Base-by-base conservation (phyloP, 164 flowering plant species). In the Berberis vulgaris region DNA sequence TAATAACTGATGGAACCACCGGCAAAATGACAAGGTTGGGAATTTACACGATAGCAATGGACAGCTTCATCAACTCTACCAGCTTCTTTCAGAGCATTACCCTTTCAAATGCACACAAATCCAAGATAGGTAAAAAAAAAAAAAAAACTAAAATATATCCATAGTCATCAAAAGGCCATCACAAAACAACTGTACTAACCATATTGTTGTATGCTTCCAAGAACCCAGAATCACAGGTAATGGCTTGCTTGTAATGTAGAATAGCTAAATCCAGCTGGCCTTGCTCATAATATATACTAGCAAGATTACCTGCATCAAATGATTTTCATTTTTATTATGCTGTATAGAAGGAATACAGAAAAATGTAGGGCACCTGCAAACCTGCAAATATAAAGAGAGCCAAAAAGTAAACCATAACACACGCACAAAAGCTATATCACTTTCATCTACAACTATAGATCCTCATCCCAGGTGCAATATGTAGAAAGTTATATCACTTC, bases 11-110 rank as follows among this genome's bases (percentile, higher is more conserved):
- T n/a, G 10, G 43, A 52, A 10, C 10, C 10, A 52, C 5, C 54
- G 3, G 7, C 7, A 6, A 7, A 66, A 63, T 13, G 2, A 67
- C 7, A 49, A 0, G 2, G 47, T 43, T 11, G n/a, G 26, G 8
- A 65, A 80, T 84, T 52, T 78, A 95, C 99, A 69, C 81, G 86
- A 57, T 89, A 95, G 84, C 94, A 95, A 44, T 79, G 84, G 46
- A 85, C 83, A 45, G 99, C 97, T 71, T 95, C 99, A 11, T 95
- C 99, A 49, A 89, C 89, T 81, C 85, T 81, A 45, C 99, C 97
- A 61, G 86, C 77, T 69, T 89, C 97, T 73, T 95, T 95, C 68
- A 91, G 73, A 40, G 97, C 97, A 82, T 91, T 95, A 50, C 99
- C 99, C 99, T 38, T 8, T 2, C 1, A 46, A 55, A 55, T 49